Evolutionary conservation across 805 yeast species (phyloP).

Genomic region (Kuraishia piskuri): DNA sequence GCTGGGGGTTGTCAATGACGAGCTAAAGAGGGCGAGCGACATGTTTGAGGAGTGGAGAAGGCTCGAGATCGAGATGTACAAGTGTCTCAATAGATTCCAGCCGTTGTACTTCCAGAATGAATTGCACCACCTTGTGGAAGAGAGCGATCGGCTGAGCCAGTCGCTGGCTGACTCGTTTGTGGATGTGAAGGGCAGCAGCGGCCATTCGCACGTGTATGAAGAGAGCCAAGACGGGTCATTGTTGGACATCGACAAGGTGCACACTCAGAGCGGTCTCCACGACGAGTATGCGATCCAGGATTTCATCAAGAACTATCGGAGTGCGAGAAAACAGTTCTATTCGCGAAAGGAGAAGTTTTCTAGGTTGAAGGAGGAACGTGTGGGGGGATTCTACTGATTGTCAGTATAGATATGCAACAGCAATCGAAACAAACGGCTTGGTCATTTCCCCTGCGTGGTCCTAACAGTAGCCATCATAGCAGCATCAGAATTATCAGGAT

Average conservation of each 20-base stretch:
- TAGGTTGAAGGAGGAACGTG: conserved; percentile 37
- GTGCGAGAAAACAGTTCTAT: conserved; percentile 33
- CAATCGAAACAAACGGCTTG: too few relatives aligned
- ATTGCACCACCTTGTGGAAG: conserved; percentile 1
- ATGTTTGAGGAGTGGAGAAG: background rate
- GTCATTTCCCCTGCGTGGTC: too few relatives aligned
- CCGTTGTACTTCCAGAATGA: background rate
- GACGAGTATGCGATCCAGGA: conserved; percentile 16
- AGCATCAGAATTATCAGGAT: too few relatives aligned
- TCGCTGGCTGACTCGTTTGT: background rate
- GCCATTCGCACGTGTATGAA: background rate
- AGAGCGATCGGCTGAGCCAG: background rate
- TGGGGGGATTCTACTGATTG: conserved; percentile 18
- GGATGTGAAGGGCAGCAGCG: background rate
- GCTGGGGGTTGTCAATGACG: conserved; percentile 12
- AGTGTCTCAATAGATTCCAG: background rate
- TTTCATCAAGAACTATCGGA: conserved; percentile 33
- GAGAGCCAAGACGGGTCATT: background rate
- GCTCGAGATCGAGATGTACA: conserved; percentile 1
- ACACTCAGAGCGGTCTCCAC: conserved; percentile 19
- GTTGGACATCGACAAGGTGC: conserved; percentile 10
- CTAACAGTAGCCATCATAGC: too few relatives aligned
- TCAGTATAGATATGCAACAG: background rate
- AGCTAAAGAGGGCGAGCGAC: conserved; percentile 15
- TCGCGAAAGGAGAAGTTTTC: conserved; percentile 35